Base-by-base conservation (phyloP, 768 basidiomycete genomes). In the Auriscalpium orientale region DNA sequence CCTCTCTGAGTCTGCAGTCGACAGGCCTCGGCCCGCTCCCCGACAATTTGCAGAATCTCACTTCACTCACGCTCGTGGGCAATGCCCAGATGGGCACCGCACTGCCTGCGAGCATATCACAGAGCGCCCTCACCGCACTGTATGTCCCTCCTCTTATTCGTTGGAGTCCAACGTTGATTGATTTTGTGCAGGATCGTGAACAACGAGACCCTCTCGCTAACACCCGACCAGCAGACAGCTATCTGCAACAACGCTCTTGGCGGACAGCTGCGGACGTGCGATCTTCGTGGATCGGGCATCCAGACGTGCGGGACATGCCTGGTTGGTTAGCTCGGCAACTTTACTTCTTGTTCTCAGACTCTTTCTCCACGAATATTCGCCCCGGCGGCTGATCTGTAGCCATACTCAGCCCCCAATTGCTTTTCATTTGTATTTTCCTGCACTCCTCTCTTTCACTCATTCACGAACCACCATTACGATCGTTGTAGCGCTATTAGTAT, bases 1-100 rank as follows among this genome's bases (percentile, higher is more conserved):
- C 68, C 36, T 71, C 64, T n/a, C 64, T 80, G 35, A 69, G 74
- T 46, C 62, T 78, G 6, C 69, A 77, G 63, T 67, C 72, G 3
- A 79, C 77, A 7, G 68, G 68, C 8, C 68, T 78, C 49, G 68
- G 64, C 13, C 54, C 70, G 18, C 56, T 78, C 20, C 70, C 72
- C 3, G 64, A 70, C 54, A 70, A 68, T 10, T 59, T 74, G n/a
- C 65, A 62, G 18, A 66, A 59, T 16, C 56, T 77, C 21, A 67
- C 70, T 11, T 67, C 72, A 38, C 59, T 78, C 13, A 67, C 67
- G 15, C 66, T 79, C 22, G 66, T 75, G 21, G 69, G 70, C 61
- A 79, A 79, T 63, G 56, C 66, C 13, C 62, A 73, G 44, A 70
- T 79, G 67, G 71, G 73, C 34, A 56, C 62, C 16, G 56, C 65